Evolutionary conservation across 1,139 yeast species (phyloP).

Genomic region (Entelexis paramagnoliae): DNA sequence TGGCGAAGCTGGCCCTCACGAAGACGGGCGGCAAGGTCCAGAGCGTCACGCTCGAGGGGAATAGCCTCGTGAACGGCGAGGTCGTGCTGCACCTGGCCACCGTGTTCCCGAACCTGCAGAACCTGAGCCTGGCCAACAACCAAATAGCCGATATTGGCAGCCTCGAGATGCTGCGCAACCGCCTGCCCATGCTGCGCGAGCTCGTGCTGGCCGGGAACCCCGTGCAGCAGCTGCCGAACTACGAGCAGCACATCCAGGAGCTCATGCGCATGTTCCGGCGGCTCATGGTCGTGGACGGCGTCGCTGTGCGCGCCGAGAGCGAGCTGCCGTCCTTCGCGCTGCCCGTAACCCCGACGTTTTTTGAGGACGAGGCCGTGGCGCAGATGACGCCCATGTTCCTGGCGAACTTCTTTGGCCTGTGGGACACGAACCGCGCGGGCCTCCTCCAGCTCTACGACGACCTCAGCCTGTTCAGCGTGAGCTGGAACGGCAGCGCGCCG

Average conservation of each 20-base stretch:
- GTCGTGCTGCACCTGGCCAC: slow-evolving; percentile 58
- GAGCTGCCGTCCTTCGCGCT: slow-evolving; percentile 40
- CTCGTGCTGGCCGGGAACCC: slow-evolving; percentile 71
- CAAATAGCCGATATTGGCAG: slow-evolving; percentile 47
- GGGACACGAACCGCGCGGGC: slow-evolving; percentile 72
- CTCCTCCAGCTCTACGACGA: slow-evolving; percentile 64
- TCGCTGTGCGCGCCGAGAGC: slow-evolving; percentile 60
- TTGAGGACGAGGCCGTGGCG: slow-evolving; percentile 68
- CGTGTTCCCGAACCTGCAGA: slow-evolving; percentile 63
- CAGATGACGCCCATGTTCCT: slow-evolving; percentile 64
- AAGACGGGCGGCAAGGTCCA: slow-evolving; percentile 44
- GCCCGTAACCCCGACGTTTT: slow-evolving; percentile 50
- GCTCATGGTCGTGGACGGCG: slow-evolving; percentile 68
- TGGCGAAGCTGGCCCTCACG: slow-evolving; percentile 67
- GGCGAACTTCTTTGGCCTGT: slow-evolving; percentile 59
- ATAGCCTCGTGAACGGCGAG: slow-evolving; percentile 53
- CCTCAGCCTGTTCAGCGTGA: slow-evolving; percentile 75
- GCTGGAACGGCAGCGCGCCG: slow-evolving; percentile 34
- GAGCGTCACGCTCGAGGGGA: slow-evolving; percentile 66
- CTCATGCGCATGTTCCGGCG: slow-evolving; percentile 67
- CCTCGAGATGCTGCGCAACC: slow-evolving; percentile 69
- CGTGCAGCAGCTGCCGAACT: slow-evolving; percentile 41
- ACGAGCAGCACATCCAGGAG: slow-evolving; percentile 41
- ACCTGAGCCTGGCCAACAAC: slow-evolving; percentile 72
- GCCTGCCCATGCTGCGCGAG: slow-evolving; percentile 64